Base-by-base conservation (phyloP, 108 stramenopile species). In the Tribonema minus region DNA sequence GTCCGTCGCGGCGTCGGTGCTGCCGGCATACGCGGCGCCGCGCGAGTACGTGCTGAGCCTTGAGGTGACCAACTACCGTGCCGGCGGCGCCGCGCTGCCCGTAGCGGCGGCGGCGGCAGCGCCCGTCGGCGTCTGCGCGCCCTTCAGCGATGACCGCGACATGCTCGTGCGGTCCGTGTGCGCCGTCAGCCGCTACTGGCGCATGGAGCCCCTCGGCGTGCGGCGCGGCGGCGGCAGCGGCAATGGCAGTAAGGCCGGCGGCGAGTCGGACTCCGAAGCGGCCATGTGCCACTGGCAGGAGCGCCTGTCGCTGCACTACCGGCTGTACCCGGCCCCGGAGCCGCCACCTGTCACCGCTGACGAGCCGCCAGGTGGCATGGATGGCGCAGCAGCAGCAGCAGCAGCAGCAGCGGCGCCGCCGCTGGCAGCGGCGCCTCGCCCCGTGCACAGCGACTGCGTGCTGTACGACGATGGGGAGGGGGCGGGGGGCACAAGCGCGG, bases 271-370 rank as follows among this genome's bases (percentile, higher is more conserved):
- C 1, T 27, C 36, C 1, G 59, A 34, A 9, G 66, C 41, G 15
- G 38, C 59, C 62, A 61, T 61, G 15, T 46, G 67, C 27, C 46
- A 60, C 5, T 79, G 77, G 77, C 77, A 79, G 61, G 77, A 79
- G 61, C 67, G 77, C 30, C n/a, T 68, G 9, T 69, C 77, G 33
- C 68, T 79, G 6, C 77, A 79, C 68, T 79, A 69, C 67, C 77
- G 77, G 0, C 67, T 79, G 25, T 38, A 31, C 30, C 77, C 77
- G 2, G 33, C 34, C 25, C 3, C 12, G 40, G 62, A 5, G 39
- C 60, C 60, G 31, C 60, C 37, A 2, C 37, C 31, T n/a, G n/a
- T n/a, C n/a, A n/a, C n/a, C 62, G 63, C 4, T 27, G 72, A 26
- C 35, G 61, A 61, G 61, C n/a, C 4, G 61, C 4, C 4, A 61